These are phyloP conservation scores for Fusarium piperis DNA, from an alignment of 2,329 filamentous ascomycete species.

Conservation along the genomic window DNA sequence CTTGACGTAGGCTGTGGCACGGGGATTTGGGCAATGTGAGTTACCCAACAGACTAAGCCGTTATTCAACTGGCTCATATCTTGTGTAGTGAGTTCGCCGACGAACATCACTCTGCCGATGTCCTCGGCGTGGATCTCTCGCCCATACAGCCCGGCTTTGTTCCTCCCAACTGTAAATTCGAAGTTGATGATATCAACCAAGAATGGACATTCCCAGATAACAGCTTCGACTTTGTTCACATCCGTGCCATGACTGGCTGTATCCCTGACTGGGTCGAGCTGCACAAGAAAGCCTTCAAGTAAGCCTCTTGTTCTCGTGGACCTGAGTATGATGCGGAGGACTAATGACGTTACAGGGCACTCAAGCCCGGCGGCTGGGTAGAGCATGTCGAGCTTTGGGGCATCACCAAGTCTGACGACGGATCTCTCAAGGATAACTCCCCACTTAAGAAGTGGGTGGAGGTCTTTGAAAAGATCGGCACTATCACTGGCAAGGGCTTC, in stretches of 20 bases:
- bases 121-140: constrained; percentile 64
- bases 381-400: constrained; percentile 21
- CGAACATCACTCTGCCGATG: constrained; percentile 55
- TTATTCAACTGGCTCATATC: background rate
- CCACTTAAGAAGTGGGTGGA: constrained; percentile 34
- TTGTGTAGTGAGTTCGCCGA: constrained; percentile 44
- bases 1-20: constrained; percentile 50
- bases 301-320: constrained; percentile 52
- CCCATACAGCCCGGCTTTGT: constrained; percentile 67
- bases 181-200: constrained; percentile 69
- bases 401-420: constrained; percentile 37
- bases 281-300: constrained; percentile 56
- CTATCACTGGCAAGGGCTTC: constrained; percentile 28
- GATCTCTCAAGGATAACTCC: constrained; percentile 29
- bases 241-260: constrained; percentile 62
- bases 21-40: constrained; percentile 49
- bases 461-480: constrained; percentile 20
- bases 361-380: constrained; percentile 22
- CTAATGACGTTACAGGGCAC: background rate
- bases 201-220: constrained; percentile 57
- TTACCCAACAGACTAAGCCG: background rate
- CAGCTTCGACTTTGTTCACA: constrained; percentile 67
- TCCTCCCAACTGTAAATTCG: constrained; percentile 70
- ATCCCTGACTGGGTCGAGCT: constrained; percentile 63
- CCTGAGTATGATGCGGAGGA: background rate